These are phyloP conservation scores for Suhomyces vadensis DNA, from an alignment of 805 yeast species.

Conservation along the genomic window DNA sequence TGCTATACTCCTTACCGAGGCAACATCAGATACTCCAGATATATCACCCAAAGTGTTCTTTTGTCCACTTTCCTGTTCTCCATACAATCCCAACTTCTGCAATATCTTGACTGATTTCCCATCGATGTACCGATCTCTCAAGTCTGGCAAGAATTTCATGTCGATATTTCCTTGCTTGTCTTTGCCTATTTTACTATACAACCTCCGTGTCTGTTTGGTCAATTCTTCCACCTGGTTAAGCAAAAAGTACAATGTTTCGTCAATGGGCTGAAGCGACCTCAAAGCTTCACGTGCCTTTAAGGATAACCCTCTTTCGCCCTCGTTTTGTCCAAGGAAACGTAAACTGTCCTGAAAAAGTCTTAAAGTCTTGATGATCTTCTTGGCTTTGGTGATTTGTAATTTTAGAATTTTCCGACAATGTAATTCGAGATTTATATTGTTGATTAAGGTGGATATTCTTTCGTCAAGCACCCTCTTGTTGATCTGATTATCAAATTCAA, in stretches of 20 bases:
- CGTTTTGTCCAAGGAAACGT: conserved; percentile 23
- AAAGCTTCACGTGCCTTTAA: conserved; percentile 26
- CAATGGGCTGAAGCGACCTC: conserved; percentile 44
- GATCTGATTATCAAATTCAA: conserved; percentile 27
- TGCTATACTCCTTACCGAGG: conserved; percentile 8
- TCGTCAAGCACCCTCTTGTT: conserved; percentile 25
- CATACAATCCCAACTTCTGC: conserved; percentile 14
- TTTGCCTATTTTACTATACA: conserved; percentile 26
- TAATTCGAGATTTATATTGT: conserved; percentile 45
- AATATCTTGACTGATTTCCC: conserved; percentile 39
- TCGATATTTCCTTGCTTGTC: conserved; percentile 20
- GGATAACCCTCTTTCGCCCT: conserved; percentile 19
- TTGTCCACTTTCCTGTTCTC: neutral
- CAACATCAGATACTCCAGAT: conserved; percentile 24
- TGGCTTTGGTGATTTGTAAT: conserved; percentile 40
- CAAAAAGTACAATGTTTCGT: conserved; percentile 48
- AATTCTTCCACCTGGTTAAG: conserved; percentile 45
- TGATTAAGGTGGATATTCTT: conserved; percentile 32
- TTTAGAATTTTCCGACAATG: conserved; percentile 42
- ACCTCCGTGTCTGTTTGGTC: conserved; percentile 26
- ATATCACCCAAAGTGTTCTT: conserved; percentile 1
- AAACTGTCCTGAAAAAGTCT: conserved; percentile 32
- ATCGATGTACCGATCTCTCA: conserved; percentile 42
- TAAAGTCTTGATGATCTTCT: conserved; percentile 33
- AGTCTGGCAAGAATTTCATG: conserved; percentile 25